Evolutionary conservation across 495 filamentous ascomycete species (phyloP).

Genomic region (Letharia columbiana): DNA sequence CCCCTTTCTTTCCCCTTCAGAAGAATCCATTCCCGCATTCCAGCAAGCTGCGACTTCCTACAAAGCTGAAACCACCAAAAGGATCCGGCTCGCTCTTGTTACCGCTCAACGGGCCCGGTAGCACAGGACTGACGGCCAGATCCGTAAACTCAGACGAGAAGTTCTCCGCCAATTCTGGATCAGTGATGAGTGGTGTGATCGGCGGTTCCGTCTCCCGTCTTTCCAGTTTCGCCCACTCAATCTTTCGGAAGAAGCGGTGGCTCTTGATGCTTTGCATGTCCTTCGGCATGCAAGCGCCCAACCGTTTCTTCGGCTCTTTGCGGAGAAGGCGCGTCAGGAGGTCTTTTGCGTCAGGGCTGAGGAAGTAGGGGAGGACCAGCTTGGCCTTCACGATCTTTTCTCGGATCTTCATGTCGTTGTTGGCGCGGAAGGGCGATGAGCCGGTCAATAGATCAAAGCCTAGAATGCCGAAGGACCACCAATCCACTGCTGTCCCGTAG

Average conservation of each 20-base stretch:
- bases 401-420: conserved; percentile 85
- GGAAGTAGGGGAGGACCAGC: conserved; percentile 74
- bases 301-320: conserved; percentile 81
- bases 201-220: conserved; percentile 72
- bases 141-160: conserved; percentile 84
- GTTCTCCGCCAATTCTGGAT: conserved; percentile 92
- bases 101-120: conserved; percentile 30
- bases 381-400: conserved; percentile 91
- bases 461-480: conserved; percentile 94
- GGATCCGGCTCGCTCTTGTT: conserved; percentile 51
- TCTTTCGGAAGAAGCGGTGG: conserved; percentile 92
- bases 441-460: conserved; percentile 90
- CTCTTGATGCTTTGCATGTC: conserved; percentile 80
- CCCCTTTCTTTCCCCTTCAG: background rate
- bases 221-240: conserved; percentile 82
- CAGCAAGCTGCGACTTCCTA: conserved; percentile 79
- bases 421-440: conserved; percentile 76
- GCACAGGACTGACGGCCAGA: conserved; percentile 61
- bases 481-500: conserved; percentile 92
- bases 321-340: conserved; percentile 77
- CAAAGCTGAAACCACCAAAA: conserved; percentile 95
- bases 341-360: conserved; percentile 85
- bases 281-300: conserved; percentile 80
- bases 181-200: conserved; percentile 84
- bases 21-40: conserved; percentile 34